Conservation (phyloP, 805 yeast genomes). For the Saccharomycopsis synnaedendra region DNA sequence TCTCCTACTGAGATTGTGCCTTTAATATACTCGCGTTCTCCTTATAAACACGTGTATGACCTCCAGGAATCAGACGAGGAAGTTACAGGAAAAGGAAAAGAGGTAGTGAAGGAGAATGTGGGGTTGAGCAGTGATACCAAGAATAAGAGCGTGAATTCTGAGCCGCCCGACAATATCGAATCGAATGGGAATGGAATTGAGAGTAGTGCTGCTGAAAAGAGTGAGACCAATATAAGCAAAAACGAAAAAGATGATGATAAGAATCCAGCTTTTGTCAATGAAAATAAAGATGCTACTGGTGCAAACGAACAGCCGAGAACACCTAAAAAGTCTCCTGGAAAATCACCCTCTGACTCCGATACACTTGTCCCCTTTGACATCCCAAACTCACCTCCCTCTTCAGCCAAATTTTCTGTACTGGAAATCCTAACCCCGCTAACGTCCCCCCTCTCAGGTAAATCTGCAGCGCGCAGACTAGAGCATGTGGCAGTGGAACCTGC, state of each 20-base stretch:
- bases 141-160: neutral
- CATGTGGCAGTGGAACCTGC: neutral
- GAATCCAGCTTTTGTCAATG: neutral
- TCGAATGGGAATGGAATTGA: neutral
- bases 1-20: too few species aligned
- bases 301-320: too few species aligned
- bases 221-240: neutral
- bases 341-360: too few species aligned
- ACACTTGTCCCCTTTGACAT: conserved; percentile 1
- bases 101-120: too few species aligned
- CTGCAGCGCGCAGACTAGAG: neutral
- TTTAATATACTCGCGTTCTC: too few species aligned
- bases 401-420: conserved; percentile 6
- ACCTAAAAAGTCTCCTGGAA: too few species aligned
- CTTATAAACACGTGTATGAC: too few species aligned
- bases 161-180: neutral
- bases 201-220: neutral
- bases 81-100: too few species aligned
- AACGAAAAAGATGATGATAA: neutral
- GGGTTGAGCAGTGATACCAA: neutral
- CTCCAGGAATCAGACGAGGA: too few species aligned
- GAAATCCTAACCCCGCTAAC: conserved; percentile 10
- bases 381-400: conserved; percentile 13
- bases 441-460: conserved; percentile 2
- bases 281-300: neutral